These are phyloP conservation scores for Colletotrichum tropicicola DNA, from an alignment of 2,329 filamentous ascomycete species.

Conservation along the genomic window DNA sequence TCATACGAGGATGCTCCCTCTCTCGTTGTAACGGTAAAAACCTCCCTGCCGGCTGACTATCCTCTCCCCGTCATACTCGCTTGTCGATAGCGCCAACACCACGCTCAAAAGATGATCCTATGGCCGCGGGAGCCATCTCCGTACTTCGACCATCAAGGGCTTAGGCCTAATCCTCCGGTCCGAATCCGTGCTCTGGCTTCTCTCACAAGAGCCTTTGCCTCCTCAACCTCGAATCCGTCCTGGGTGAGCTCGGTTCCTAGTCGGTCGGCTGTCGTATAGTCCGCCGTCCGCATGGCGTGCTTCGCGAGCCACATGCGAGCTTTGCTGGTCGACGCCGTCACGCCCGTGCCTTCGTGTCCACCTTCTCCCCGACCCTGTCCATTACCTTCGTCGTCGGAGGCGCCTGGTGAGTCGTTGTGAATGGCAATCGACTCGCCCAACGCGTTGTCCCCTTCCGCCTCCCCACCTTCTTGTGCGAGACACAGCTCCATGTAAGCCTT, in stretches of 20 bases:
- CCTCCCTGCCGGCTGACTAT: too few species aligned
- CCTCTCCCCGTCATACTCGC: too few species aligned
- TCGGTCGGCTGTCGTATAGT: slow-evolving; percentile 80
- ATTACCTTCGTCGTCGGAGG: slow-evolving; percentile 44
- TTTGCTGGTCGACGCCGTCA: slow-evolving; percentile 90
- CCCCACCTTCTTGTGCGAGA: slow-evolving; percentile 84
- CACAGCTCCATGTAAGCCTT: slow-evolving; percentile 96
- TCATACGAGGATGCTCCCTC: background rate
- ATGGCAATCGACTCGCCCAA: slow-evolving; percentile 62
- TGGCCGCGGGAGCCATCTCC: too few species aligned
- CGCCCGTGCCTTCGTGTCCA: slow-evolving; percentile 72
- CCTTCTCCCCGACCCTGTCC: slow-evolving; percentile 37
- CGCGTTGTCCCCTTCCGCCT: slow-evolving; percentile 49
- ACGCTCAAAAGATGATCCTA: too few species aligned
- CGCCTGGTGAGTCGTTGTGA: slow-evolving; percentile 61
- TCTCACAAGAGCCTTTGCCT: slow-evolving; percentile 90
- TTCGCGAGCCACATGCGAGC: slow-evolving; percentile 93
- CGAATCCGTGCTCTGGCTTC: slow-evolving; percentile 85
- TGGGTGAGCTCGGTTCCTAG: slow-evolving; percentile 92
- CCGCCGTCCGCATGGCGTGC: slow-evolving; percentile 78
- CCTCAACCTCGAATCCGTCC: slow-evolving; percentile 95
- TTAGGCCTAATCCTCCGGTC: slow-evolving; percentile 38
- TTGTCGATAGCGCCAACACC: background rate
- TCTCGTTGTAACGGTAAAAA: too few species aligned
- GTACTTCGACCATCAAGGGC: slow-evolving; percentile 1